Evolutionary conservation across 2,329 filamentous ascomycete genomes (phyloP), one percentile per base, ranked within the genome.

Genomic region (Eutypa lata): DNA sequence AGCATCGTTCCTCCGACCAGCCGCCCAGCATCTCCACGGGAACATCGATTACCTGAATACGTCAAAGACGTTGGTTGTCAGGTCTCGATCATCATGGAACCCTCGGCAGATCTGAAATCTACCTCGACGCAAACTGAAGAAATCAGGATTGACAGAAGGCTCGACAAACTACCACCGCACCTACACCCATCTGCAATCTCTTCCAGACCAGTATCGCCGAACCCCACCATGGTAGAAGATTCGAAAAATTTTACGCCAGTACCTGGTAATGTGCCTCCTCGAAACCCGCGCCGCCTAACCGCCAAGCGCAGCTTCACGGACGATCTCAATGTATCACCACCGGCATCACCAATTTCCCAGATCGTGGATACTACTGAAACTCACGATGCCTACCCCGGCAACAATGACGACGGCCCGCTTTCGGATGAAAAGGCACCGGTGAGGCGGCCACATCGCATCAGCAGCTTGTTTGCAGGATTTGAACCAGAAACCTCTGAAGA

Each of bases 1-100:
- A 89, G 90, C 52, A 90, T 99, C 49, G 89, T 96, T 61, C 94
- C 94, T 31, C 93, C 94, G 0, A 84, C 81, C 3, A 96, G 91
- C 51, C 83, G 89, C 47, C 91, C 93, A n/a, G 78, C 86, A 4
- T 91, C 91, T 2, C 91, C 91, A 2, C 82, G 81, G 47, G 83
- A 87, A 59, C 86, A 87, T 49, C 79, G 86, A 6, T 82, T 96
- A 51, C 86, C 96, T 28, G 91, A 91, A 50, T 86, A 92, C 52
- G 84, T 84, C 56, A 97, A 91, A 68, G 91, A 91, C 70, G 85
- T 88, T 57, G 86, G 85, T 18, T 93, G 88, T 63, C 94, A 99
- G 71, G 91, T 91, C 24, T 79, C 79, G 37, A 75, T 84, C 47
- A 69, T 78, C 26, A 10, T 31, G 26, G 6, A 5, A 11, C 64